A percentile compares a stretch with the other conserved stretches of the same genome.
Evolutionary conservation across 2,329 filamentous ascomycete genomes (phyloP).

Genomic region (Pyrenophora tritici-repentis): DNA sequence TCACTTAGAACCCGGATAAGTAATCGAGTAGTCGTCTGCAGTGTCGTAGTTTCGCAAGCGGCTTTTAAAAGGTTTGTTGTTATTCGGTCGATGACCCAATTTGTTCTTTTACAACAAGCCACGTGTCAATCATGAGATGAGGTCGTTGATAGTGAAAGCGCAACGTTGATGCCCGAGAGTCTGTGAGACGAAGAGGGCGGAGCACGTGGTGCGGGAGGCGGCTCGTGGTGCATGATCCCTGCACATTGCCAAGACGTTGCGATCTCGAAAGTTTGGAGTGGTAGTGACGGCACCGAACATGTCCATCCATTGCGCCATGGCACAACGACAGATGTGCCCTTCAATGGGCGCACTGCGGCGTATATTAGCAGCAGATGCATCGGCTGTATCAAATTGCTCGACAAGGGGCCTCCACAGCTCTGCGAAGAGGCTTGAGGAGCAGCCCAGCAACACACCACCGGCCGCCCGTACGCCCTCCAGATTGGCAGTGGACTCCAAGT

Average conservation of each 20-base stretch:
- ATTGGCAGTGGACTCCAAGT: background rate
- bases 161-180: background rate
- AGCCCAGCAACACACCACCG: conserved; percentile 23
- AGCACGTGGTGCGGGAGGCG: conserved; percentile 19
- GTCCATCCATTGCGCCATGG: conserved; percentile 38
- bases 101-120: background rate
- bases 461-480: conserved; percentile 9
- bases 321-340: conserved; percentile 42
- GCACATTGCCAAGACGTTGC: conserved; percentile 33
- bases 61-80: background rate
- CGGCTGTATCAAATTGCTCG: conserved; percentile 23
- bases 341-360: conserved; percentile 39
- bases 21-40: no score
- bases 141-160: conserved; percentile 1
- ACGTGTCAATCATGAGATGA: background rate
- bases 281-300: conserved; percentile 12
- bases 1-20: no score
- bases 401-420: conserved; percentile 35
- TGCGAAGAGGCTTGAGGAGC: conserved; percentile 31
- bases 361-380: conserved; percentile 25
- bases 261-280: conserved; percentile 36
- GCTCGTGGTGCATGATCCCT: conserved; percentile 19
- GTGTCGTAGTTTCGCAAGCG: no score
- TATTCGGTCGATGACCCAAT: no score
- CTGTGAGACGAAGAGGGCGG: conserved; percentile 3